Base-by-base conservation (phyloP, 345 rosid genomes). In the Pugionium cornutum region DNA sequence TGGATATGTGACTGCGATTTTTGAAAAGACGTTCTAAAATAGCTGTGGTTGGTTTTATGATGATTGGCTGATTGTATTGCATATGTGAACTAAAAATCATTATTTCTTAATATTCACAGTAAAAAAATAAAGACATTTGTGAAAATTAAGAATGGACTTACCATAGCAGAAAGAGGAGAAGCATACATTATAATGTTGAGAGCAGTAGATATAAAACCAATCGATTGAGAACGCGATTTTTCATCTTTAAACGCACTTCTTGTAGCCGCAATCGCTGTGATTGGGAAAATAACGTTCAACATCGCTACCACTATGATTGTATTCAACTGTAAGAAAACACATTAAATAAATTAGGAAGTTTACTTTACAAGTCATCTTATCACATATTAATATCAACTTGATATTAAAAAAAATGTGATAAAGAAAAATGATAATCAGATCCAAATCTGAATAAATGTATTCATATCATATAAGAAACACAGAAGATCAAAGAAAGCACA, bases 81-180 rank as follows among this genome's bases (percentile, higher is more conserved):
- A 44, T 36, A 51, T 62, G 68, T 18, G 18, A 18, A 18, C 25
- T 62, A 28, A 36, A 53, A 47, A 57, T 42, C 49, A 39, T 51
- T 40, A 9, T 58, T 42, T 50, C 25, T 47, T 25, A 5, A 11
- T 54, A 0, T 49, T 5, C 36, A 32, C 33, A 32, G 44, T 2
- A 25, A 25, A 9, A 10, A 42, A 6, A 4, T 4, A 37, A 5
- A 31, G 41, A 48, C 3, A 50, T 68, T 25, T n/a, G 7, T 40
- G 37, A 55, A 9, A 30, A 18, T 27, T 7, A 53, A 42, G 18
- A 39, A 53, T 4, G 9, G 48, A 75, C 66, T 71, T 81, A 89
- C 94, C 82, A 87, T 82, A 34, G 81, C 94, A 4, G 91, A 84
- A 32, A 87, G 80, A 81, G 97, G 97, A 2, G 97, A 87, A 26